Percentiles rank a stretch among this genome's conserved stretches.
Conservation (phyloP, 1,139 yeast species). For the Hansenula sp. region DNA sequence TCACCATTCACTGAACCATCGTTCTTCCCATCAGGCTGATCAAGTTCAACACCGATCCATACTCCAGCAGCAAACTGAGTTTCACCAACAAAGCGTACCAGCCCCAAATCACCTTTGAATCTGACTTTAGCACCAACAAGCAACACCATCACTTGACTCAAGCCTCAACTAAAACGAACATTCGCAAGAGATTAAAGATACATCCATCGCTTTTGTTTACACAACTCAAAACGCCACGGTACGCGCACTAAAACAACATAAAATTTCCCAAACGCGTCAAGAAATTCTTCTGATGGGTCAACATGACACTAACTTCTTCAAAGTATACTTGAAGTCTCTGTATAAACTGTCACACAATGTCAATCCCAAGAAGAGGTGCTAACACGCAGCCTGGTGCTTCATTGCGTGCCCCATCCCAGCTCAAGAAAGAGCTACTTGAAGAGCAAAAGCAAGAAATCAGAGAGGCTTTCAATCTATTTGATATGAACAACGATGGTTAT, state of each 20-base stretch:
- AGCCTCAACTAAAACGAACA: too few species aligned
- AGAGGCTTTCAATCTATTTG: slow-evolving; percentile 91
- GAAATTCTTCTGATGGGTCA: neutral
- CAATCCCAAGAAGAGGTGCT: neutral
- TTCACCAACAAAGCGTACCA: slow-evolving; percentile 45
- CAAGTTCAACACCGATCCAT: slow-evolving; percentile 82
- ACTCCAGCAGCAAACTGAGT: slow-evolving; percentile 58
- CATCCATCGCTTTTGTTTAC: slow-evolving; percentile 4
- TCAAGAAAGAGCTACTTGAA: slow-evolving; percentile 67
- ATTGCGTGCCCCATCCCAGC: slow-evolving; percentile 16
- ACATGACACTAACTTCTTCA: too few species aligned
- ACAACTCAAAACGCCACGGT: neutral
- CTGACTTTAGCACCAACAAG: slow-evolving; percentile 39
- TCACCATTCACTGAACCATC: slow-evolving; percentile 71
- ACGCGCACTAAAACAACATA: neutral
- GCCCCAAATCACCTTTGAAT: slow-evolving; percentile 42
- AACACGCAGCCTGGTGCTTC: neutral
- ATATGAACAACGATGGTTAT: slow-evolving; percentile 86
- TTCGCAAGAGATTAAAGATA: too few species aligned
- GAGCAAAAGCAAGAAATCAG: slow-evolving; percentile 92
- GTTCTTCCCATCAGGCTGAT: slow-evolving; percentile 65
- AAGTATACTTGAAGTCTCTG: too few species aligned
- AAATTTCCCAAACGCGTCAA: neutral
- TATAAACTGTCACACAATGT: neutral
- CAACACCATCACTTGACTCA: neutral